Conservation (phyloP, 129 eudicot genomes). For the Flaveria sonorensis region DNA sequence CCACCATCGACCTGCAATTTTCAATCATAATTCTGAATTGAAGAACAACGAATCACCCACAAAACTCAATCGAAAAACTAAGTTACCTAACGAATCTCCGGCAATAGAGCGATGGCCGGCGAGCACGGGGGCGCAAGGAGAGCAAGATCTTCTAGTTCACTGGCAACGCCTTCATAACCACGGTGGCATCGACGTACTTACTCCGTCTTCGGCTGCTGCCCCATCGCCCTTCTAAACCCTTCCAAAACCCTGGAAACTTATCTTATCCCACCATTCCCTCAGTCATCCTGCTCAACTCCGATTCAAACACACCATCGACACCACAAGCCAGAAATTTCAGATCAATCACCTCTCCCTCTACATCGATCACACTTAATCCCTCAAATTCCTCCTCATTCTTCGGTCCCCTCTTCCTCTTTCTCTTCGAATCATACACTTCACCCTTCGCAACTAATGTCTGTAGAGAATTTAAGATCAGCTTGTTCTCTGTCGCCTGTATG, state of each 20-base stretch:
- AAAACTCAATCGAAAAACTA: too few relatives aligned
- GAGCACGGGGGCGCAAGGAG: slow-evolving; percentile 22
- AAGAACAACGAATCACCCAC: too few relatives aligned
- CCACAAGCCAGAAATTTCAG: too few relatives aligned
- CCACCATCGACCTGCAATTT: too few relatives aligned
- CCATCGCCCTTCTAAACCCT: slow-evolving; percentile 32
- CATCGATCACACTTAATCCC: slow-evolving; percentile 8
- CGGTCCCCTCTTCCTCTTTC: slow-evolving; percentile 21
- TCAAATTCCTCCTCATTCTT: neutral
- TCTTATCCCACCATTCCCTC: slow-evolving; percentile 23
- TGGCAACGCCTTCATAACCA: slow-evolving; percentile 26
- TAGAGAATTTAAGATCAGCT: neutral
- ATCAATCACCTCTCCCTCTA: slow-evolving; percentile 13
- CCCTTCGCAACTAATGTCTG: neutral
- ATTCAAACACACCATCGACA: slow-evolving; percentile 11
- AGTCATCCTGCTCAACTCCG: slow-evolving; percentile 6
- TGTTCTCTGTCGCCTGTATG: slow-evolving; percentile 18
- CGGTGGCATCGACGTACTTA: slow-evolving; percentile 23
- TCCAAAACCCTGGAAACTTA: slow-evolving; percentile 26
- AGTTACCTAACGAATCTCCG: slow-evolving; percentile 16
- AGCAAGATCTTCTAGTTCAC: slow-evolving; percentile 17
- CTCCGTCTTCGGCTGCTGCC: slow-evolving; percentile 29
- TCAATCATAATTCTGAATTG: too few relatives aligned
- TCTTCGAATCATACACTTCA: too few relatives aligned
- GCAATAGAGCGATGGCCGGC: slow-evolving; percentile 17